A percentile compares a stretch with the other conserved stretches of the same genome.
Conservation (phyloP, 305 asterid species). For the Fraxinus greggii region DNA sequence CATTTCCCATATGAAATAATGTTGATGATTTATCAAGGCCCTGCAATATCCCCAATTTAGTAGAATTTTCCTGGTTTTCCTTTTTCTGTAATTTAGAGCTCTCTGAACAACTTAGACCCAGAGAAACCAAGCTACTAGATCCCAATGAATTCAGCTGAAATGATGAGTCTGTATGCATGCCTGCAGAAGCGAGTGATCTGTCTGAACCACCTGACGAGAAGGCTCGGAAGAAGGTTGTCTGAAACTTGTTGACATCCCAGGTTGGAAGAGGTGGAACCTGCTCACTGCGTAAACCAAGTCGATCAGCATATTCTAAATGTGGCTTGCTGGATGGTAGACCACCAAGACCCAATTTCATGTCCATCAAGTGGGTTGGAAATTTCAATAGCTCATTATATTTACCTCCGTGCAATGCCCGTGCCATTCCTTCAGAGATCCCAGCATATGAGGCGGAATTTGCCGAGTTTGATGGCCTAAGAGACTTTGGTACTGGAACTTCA, state of each 20-base stretch:
- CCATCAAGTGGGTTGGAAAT: constrained; percentile 67
- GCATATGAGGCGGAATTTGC: constrained; percentile 33
- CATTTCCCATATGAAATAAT: constrained; percentile 26
- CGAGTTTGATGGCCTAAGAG: constrained; percentile 42
- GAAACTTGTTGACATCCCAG: constrained; percentile 47
- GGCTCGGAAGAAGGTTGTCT: constrained; percentile 51
- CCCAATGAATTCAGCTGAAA: constrained; percentile 66
- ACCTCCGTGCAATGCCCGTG: constrained; percentile 61
- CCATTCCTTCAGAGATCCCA: constrained; percentile 58
- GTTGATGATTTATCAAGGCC: constrained; percentile 31
- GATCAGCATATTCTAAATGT: constrained; percentile 42
- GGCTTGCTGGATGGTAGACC: constrained; percentile 49
- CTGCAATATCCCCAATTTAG: constrained; percentile 44
- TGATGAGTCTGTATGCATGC: constrained; percentile 41
- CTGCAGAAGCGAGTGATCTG: constrained; percentile 40
- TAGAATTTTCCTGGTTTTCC: constrained; percentile 45
- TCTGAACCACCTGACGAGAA: constrained; percentile 42
- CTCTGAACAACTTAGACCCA: constrained; percentile 31
- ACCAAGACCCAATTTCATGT: constrained; percentile 81
- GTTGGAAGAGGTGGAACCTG: constrained; percentile 37
- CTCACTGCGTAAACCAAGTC: neutral
- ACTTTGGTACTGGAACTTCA: constrained; percentile 31
- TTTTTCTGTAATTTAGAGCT: constrained; percentile 37
- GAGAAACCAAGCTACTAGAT: constrained; percentile 49
- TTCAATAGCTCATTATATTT: constrained; percentile 50